Percentiles rank a stretch among this genome's conserved stretches.
Evolutionary conservation across 2,329 filamentous ascomycete genomes (phyloP).

Genomic region (Chaetomium strumarium): DNA sequence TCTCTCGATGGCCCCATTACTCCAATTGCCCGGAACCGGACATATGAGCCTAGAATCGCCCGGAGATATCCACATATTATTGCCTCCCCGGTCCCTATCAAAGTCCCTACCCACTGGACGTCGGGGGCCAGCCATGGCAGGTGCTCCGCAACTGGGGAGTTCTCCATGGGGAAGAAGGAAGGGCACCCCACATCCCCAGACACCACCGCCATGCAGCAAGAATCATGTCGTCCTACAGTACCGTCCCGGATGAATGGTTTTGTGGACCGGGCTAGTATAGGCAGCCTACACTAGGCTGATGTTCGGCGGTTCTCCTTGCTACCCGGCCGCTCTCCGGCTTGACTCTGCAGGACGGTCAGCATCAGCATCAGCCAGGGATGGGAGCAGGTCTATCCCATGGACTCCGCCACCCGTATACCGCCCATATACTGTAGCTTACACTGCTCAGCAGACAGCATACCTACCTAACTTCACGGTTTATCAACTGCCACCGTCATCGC

Average conservation of each 20-base stretch:
- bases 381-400: too few species aligned
- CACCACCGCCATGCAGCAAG: neutral
- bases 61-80: slow-evolving; percentile 6
- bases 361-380: too few species aligned
- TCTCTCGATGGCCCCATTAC: neutral
- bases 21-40: slow-evolving; percentile 16
- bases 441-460: too few species aligned
- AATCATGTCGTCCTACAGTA: slow-evolving; percentile 4
- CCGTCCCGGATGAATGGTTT: slow-evolving; percentile 21
- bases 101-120: too few species aligned
- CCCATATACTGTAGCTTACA: too few species aligned
- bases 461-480: too few species aligned
- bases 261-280: slow-evolving; percentile 2
- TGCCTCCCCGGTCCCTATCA: neutral
- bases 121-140: too few species aligned
- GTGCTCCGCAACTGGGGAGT: neutral
- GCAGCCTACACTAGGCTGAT: slow-evolving; percentile 6
- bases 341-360: neutral
- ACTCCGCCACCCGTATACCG: too few species aligned
- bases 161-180: neutral
- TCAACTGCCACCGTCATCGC: too few species aligned
- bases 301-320: neutral
- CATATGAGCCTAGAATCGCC: slow-evolving; percentile 10
- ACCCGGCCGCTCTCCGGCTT: neutral
- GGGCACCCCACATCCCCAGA: slow-evolving; percentile 4